A percentile compares a stretch with the other conserved stretches of the same genome.
Conservation (phyloP, 1,139 yeast genomes). For the Lodderomyces pseudojiufengensis region DNA sequence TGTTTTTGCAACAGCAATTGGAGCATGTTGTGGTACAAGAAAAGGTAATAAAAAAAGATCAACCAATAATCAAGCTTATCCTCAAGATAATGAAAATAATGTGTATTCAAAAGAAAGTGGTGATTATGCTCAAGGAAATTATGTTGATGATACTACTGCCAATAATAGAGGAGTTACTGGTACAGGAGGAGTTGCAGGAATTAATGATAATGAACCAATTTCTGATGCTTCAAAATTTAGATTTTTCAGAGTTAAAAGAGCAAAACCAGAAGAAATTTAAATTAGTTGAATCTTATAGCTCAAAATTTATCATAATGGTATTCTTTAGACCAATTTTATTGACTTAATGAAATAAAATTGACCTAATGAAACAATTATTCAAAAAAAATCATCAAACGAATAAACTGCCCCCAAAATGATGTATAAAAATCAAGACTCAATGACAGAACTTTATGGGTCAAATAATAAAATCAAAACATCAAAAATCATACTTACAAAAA, state of each 20-base stretch:
- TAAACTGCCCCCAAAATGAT: too few species aligned
- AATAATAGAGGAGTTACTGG: slow-evolving; percentile 2
- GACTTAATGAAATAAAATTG: too few species aligned
- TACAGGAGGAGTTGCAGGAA: slow-evolving; percentile 5
- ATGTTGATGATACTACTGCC: slow-evolving; percentile 5
- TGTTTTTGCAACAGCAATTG: slow-evolving; percentile 10
- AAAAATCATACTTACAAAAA: too few species aligned
- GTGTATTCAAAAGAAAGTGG: slow-evolving; percentile 7
- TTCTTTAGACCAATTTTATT: too few species aligned
- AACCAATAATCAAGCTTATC: neutral
- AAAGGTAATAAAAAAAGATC: slow-evolving; percentile 6
- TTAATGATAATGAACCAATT: slow-evolving; percentile 7
- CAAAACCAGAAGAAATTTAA: slow-evolving; percentile 12
- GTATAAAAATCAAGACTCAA: too few species aligned
- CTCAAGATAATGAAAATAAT: slow-evolving; percentile 1
- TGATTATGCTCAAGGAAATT: slow-evolving; percentile 9
- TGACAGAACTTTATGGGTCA: too few species aligned
- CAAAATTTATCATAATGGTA: too few species aligned
- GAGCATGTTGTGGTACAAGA: slow-evolving; percentile 7
- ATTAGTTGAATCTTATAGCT: neutral
- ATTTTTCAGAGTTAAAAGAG: slow-evolving; percentile 16
- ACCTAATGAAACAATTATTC: too few species aligned
- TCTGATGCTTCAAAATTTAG: slow-evolving; percentile 15
- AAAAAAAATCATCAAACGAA: too few species aligned
- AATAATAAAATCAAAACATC: too few species aligned